These are phyloP conservation scores for Entomortierella parvispora DNA, from an alignment of 192 early-diverging fungal genomes.

Conservation along the genomic window DNA sequence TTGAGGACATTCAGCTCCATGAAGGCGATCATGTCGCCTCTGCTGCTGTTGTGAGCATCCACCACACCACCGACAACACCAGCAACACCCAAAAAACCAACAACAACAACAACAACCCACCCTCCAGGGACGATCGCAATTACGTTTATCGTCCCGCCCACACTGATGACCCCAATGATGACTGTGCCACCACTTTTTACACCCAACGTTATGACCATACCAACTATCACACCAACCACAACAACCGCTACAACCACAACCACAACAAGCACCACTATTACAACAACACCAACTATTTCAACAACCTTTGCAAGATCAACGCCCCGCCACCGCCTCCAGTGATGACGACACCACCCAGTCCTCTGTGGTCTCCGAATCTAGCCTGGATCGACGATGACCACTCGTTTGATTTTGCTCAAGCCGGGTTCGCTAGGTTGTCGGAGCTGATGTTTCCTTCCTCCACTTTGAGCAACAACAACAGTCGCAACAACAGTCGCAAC, in stretches of 20 bases:
- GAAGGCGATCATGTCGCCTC: background rate
- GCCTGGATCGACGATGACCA: constrained; percentile 18
- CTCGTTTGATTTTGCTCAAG: constrained; percentile 13
- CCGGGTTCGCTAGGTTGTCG: constrained; percentile 20
- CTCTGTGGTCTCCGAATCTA: constrained; percentile 7
- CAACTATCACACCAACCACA: constrained; percentile 10
- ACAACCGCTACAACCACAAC: constrained; percentile 7
- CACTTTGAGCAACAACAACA: background rate
- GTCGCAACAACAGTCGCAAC: background rate
- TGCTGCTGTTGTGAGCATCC: no score
- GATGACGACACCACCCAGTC: background rate
- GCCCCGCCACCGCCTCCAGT: background rate
- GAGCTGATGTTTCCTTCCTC: constrained; percentile 18
- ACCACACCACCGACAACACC: constrained; percentile 6
- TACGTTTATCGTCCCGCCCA: background rate
- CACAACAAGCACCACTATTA: constrained; percentile 9
- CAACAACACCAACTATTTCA: constrained; percentile 6
- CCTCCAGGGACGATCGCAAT: background rate
- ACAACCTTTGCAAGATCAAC: constrained; percentile 1
- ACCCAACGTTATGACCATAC: constrained; percentile 15
- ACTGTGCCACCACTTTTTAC: constrained; percentile 7
- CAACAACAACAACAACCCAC: background rate
- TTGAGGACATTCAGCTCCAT: background rate
- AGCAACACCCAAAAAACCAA: constrained; percentile 2
- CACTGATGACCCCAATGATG: constrained; percentile 36